A percentile compares a stretch with the other conserved stretches of the same genome.
Conservation (phyloP, 176 grass and related monocot genomes). For the Panicum miliaceum region DNA sequence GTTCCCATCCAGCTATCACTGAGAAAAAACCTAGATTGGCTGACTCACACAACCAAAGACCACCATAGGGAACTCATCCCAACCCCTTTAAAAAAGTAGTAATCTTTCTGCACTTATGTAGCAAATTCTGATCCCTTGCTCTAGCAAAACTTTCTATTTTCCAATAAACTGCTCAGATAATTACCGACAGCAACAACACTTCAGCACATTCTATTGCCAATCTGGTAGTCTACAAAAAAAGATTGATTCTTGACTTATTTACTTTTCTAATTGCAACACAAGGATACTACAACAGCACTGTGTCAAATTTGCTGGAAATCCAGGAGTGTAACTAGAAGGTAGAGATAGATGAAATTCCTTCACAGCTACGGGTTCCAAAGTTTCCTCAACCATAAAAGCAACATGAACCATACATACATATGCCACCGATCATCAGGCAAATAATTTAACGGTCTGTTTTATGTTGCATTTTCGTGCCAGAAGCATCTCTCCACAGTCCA, state of each 20-base stretch:
- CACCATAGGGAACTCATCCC: conserved; percentile 2
- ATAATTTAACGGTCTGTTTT: too few species aligned
- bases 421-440: background rate
- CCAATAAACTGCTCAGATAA: background rate
- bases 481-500: background rate
- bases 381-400: conserved; percentile 11
- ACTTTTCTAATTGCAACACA: background rate
- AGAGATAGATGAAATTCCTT: background rate
- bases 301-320: conserved; percentile 1
- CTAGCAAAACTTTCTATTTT: background rate
- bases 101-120: background rate
- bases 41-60: conserved; percentile 2
- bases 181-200: background rate
- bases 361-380: background rate
- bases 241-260: background rate
- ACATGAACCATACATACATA: background rate
- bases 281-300: background rate
- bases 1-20: background rate
- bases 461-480: background rate
- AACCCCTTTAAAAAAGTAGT: background rate
- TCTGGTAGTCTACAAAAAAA: background rate
- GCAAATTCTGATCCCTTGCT: background rate
- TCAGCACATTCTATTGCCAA: background rate
- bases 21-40: background rate
- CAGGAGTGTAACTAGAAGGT: background rate